Percentiles rank a stretch among this genome's conserved stretches.
phyloP scores from a whole-genome alignment of 257 asterid genomes.

The Ophiorrhiza pumila region DNA sequence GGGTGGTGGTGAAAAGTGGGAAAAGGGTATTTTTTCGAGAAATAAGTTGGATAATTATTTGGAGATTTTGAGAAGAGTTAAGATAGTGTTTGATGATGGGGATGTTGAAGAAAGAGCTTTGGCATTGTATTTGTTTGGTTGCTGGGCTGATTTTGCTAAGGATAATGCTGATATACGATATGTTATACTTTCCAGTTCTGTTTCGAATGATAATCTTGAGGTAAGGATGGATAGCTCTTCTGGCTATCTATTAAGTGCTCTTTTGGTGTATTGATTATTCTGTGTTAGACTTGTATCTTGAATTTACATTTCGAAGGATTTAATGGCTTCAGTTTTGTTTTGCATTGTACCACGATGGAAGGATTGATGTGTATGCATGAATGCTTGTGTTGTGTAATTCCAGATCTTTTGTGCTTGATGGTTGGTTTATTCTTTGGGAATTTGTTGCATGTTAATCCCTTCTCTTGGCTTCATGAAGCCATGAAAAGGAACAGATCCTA shows the following conservation, averaged over 20 bases:
- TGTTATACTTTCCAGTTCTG: constrained; percentile 63
- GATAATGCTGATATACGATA: constrained; percentile 61
- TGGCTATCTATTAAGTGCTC: no score
- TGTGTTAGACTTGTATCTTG: not conserved
- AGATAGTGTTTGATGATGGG: constrained; percentile 74
- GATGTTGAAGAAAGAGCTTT: constrained; percentile 60
- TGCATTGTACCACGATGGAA: no score
- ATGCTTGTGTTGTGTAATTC: not conserved
- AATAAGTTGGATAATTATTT: constrained; percentile 48
- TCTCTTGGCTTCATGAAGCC: not conserved
- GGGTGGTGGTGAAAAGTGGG: constrained; percentile 17
- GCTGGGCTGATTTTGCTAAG: constrained; percentile 65
- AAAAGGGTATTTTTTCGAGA: constrained; percentile 45
- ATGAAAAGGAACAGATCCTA: not conserved
- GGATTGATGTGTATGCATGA: no score
- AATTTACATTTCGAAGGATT: not conserved
- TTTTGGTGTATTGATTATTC: not conserved
- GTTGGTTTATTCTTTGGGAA: not conserved
- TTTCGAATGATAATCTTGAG: constrained; percentile 47
- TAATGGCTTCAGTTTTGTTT: not conserved
- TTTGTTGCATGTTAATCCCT: not conserved
- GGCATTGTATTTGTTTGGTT: constrained; percentile 69
- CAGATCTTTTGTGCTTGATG: not conserved
- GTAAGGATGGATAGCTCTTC: constrained; percentile 22
- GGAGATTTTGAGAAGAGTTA: constrained; percentile 72